Percentiles rank a stretch among this genome's conserved stretches.
Conservation (phyloP, 345 rosid genomes). For the Lepidium sativum region DNA sequence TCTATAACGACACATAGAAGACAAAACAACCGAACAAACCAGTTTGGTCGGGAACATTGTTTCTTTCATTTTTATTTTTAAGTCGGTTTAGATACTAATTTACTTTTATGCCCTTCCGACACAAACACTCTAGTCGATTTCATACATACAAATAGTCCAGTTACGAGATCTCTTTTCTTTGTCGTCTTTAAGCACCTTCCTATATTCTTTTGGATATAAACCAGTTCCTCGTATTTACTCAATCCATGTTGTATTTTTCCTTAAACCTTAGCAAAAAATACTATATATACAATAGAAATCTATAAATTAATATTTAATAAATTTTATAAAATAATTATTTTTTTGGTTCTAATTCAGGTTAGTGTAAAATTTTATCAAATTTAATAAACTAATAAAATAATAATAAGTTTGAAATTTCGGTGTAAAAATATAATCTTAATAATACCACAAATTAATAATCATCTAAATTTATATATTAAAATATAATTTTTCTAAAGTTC, state of each 20-base stretch:
- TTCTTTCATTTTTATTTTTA: not conserved
- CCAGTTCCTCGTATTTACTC: not conserved
- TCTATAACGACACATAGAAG: not conserved
- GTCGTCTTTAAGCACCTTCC: not conserved
- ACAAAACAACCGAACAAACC: not conserved
- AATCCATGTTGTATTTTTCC: not conserved
- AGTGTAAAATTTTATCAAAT: too few species aligned
- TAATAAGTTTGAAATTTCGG: too few species aligned
- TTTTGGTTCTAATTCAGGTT: too few species aligned
- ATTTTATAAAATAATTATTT: too few species aligned
- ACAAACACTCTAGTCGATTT: not conserved
- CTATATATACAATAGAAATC: not conserved
- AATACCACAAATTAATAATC: too few species aligned
- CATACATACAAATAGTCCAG: not conserved
- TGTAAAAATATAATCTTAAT: too few species aligned
- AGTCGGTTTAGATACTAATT: slow-evolving; percentile 1
- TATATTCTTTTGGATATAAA: not conserved
- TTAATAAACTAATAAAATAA: too few species aligned
- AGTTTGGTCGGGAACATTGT: not conserved
- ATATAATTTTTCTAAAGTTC: too few species aligned
- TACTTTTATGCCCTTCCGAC: slow-evolving; percentile 8
- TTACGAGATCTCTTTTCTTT: not conserved
- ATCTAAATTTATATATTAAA: too few species aligned
- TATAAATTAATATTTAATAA: too few species aligned
- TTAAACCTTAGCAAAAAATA: not conserved